phyloP scores from a whole-genome alignment of 2,329 filamentous ascomycete species.

The Drechslerella coelobrocha region DNA sequence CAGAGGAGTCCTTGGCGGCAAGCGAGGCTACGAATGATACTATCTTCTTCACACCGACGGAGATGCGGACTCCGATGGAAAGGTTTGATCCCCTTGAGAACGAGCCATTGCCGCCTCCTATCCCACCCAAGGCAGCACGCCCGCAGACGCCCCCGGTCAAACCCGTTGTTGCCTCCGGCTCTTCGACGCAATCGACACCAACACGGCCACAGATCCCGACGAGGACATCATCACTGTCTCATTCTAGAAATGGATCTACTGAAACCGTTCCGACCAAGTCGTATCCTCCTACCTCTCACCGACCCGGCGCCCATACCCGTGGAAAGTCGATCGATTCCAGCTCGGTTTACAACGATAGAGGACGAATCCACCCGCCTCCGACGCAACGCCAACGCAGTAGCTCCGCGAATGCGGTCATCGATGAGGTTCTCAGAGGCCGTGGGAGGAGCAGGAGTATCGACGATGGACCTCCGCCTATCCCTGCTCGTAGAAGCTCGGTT shows the following conservation, averaged over 20 bases:
- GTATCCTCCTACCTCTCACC: constrained; percentile 40
- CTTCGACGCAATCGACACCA: constrained; percentile 38
- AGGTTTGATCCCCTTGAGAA: constrained; percentile 24
- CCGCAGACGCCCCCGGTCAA: not conserved
- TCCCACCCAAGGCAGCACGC: constrained; percentile 19
- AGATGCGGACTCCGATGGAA: constrained; percentile 17
- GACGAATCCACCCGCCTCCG: constrained; percentile 20
- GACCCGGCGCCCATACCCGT: constrained; percentile 25
- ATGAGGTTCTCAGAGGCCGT: constrained; percentile 30
- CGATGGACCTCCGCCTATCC: constrained; percentile 44
- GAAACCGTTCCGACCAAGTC: constrained; percentile 36
- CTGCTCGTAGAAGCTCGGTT: constrained; percentile 41
- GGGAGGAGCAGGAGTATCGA: constrained; percentile 42
- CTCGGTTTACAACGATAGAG: constrained; percentile 32
- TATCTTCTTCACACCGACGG: constrained; percentile 42
- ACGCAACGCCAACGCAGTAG: constrained; percentile 44
- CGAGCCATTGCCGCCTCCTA: constrained; percentile 9
- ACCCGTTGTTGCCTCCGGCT: constrained; percentile 4
- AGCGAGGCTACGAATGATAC: constrained; percentile 43
- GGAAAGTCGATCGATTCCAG: constrained; percentile 48
- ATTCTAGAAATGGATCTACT: constrained; percentile 33
- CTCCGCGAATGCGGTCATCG: constrained; percentile 33
- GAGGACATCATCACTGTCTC: constrained; percentile 35
- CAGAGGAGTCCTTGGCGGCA: constrained; percentile 24
- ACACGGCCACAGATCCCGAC: constrained; percentile 29